A percentile compares a stretch with the other conserved stretches of the same genome.
Conservation (phyloP, 2,329 filamentous ascomycete species). For the Colletotrichum navitas region DNA sequence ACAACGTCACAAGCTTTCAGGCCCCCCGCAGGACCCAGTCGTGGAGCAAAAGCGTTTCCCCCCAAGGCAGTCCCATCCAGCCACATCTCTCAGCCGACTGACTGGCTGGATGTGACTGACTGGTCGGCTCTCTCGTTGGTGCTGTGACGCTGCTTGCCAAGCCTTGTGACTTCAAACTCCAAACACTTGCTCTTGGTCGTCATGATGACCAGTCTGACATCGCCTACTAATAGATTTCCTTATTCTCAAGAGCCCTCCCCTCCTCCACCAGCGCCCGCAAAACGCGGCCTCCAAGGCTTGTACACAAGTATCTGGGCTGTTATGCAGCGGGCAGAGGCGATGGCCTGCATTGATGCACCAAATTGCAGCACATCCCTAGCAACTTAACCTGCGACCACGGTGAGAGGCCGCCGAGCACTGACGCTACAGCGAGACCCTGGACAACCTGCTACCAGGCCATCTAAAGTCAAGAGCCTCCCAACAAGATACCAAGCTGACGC, state of each 20-base stretch:
- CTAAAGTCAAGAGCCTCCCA: slow-evolving; percentile 16
- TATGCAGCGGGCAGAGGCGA: slow-evolving; percentile 12
- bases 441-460: background rate
- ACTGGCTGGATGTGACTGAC: too few relatives aligned
- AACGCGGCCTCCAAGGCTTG: slow-evolving; percentile 10
- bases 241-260: background rate
- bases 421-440: slow-evolving; percentile 5
- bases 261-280: too few relatives aligned
- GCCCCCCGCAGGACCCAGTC: slow-evolving; percentile 11
- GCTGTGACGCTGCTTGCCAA: slow-evolving; percentile 2
- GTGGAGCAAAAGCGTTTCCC: background rate
- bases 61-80: background rate
- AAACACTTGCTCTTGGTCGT: slow-evolving; percentile 11
- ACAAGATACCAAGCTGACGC: slow-evolving; percentile 20
- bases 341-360: slow-evolving; percentile 10
- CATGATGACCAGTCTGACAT: slow-evolving; percentile 15
- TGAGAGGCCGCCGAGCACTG: slow-evolving; percentile 32
- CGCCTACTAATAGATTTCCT: background rate
- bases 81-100: background rate
- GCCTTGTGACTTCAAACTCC: background rate
- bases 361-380: slow-evolving; percentile 4
- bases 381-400: background rate
- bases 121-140: background rate
- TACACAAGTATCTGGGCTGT: slow-evolving; percentile 19
- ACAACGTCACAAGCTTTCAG: slow-evolving; percentile 23